Conservation (phyloP, 257 asterid species). For the Nicotiana noctiflora region DNA sequence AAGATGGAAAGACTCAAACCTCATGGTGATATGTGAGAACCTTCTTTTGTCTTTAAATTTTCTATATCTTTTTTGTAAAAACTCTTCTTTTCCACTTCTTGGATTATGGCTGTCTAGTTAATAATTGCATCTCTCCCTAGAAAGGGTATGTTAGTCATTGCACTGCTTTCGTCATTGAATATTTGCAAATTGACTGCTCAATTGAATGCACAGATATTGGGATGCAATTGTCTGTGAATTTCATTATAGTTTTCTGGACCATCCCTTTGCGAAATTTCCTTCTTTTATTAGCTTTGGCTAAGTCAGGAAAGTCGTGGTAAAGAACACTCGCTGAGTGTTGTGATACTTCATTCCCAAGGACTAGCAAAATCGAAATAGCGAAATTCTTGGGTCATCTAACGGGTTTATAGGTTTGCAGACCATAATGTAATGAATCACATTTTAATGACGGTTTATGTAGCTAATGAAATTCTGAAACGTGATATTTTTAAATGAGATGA, state of each 20-base stretch:
- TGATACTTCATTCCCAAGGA: background rate
- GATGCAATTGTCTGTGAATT: background rate
- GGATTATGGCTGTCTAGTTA: background rate
- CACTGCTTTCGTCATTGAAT: background rate
- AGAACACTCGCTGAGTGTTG: background rate
- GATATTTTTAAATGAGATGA: background rate
- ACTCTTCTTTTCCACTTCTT: background rate
- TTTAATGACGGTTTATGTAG: background rate
- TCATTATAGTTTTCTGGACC: background rate
- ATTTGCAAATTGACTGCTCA: slow-evolving; percentile 7
- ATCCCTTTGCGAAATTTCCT: background rate
- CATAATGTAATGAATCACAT: background rate
- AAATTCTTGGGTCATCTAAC: too few species aligned
- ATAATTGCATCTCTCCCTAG: background rate
- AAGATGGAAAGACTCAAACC: slow-evolving; percentile 34
- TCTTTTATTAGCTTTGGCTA: background rate
- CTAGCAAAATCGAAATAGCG: too few species aligned
- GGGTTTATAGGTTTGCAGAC: background rate
- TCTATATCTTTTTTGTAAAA: background rate
- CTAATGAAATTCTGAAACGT: background rate
- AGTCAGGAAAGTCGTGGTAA: background rate
- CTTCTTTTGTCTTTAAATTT: background rate
- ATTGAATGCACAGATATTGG: background rate
- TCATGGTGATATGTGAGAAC: slow-evolving; percentile 35
- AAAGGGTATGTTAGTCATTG: background rate